A percentile compares a stretch with the other conserved stretches of the same genome.
Evolutionary conservation across 768 basidiomycete species (phyloP).

Genomic region (Trametes villosa): DNA sequence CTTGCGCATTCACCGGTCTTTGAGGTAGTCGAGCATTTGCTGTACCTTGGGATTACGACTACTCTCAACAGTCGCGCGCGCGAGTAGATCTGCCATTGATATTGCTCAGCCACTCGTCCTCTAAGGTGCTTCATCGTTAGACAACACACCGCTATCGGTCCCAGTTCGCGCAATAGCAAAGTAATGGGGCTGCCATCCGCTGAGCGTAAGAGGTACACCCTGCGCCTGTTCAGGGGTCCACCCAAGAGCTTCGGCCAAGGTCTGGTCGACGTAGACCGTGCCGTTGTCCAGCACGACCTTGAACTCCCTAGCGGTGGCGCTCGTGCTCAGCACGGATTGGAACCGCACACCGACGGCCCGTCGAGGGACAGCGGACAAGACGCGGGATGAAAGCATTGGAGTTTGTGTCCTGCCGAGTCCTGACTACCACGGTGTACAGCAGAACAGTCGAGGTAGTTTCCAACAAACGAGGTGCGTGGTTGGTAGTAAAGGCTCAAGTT

Average conservation of each 20-base stretch:
- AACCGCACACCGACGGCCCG: neutral
- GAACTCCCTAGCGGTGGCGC: slow-evolving; percentile 22
- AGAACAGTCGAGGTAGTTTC: too few relatives aligned
- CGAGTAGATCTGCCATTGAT: slow-evolving; percentile 17
- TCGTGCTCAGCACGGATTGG: slow-evolving; percentile 13
- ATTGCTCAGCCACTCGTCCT: neutral
- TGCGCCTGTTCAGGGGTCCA: slow-evolving; percentile 15
- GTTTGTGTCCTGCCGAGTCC: neutral
- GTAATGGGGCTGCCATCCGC: slow-evolving; percentile 26
- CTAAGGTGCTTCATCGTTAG: neutral
- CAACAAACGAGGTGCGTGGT: too few relatives aligned
- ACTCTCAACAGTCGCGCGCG: slow-evolving; percentile 21
- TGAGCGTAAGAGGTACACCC: slow-evolving; percentile 21
- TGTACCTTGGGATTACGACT: slow-evolving; percentile 17
- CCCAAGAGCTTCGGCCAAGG: slow-evolving; percentile 27
- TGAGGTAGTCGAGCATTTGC: slow-evolving; percentile 20
- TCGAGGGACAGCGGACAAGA: neutral
- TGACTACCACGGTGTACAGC: too few relatives aligned
- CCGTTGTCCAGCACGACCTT: slow-evolving; percentile 29
- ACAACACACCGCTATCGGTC: slow-evolving; percentile 24
- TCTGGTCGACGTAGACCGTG: slow-evolving; percentile 28
- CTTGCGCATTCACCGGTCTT: slow-evolving; percentile 21
- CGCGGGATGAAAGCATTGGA: slow-evolving; percentile 2
- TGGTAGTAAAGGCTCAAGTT: too few relatives aligned
- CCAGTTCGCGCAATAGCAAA: slow-evolving; percentile 27